A percentile compares a stretch with the other conserved stretches of the same genome.
These are phyloP conservation scores for Leishmania aethiopica DNA, from an alignment of 208 protist species.

Conservation along the genomic window DNA sequence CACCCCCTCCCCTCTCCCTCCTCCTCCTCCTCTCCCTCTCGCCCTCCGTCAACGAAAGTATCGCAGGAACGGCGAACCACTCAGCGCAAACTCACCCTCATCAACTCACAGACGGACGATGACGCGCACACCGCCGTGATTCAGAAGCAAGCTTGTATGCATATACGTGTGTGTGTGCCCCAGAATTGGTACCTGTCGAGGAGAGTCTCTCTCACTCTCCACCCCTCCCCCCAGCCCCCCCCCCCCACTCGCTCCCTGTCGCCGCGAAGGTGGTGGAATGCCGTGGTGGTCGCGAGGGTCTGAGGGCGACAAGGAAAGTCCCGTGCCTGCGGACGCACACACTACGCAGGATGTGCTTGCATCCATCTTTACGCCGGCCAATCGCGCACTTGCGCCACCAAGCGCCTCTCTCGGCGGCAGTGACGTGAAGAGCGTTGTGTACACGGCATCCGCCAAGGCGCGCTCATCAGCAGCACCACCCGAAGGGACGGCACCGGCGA, in stretches of 20 bases:
- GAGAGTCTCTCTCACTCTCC: neutral
- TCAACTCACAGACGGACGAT: neutral
- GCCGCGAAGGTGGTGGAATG: conserved; percentile 1
- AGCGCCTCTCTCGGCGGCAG: neutral
- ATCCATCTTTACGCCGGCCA: conserved; percentile 19
- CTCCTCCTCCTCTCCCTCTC: neutral
- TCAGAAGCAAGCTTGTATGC: neutral
- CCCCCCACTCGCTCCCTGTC: neutral
- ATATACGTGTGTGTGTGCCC: neutral
- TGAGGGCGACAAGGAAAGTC: neutral
- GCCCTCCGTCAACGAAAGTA: neutral
- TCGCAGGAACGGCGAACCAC: neutral
- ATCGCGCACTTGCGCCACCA: conserved; percentile 2
- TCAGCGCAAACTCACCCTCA: neutral
- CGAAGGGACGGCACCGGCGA: neutral
- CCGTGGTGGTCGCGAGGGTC: conserved; percentile 7
- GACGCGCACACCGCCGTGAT: neutral
- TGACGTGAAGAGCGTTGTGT: neutral
- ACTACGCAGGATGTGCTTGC: conserved; percentile 16
- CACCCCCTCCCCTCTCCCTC: neutral
- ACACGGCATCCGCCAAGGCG: neutral
- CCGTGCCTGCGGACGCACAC: neutral
- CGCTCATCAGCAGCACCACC: neutral
- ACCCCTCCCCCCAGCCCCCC: neutral
- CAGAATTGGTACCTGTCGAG: neutral